Evolutionary conservation across 768 basidiomycete species (phyloP).

Genomic region (Mycena olivaceomarginata): DNA sequence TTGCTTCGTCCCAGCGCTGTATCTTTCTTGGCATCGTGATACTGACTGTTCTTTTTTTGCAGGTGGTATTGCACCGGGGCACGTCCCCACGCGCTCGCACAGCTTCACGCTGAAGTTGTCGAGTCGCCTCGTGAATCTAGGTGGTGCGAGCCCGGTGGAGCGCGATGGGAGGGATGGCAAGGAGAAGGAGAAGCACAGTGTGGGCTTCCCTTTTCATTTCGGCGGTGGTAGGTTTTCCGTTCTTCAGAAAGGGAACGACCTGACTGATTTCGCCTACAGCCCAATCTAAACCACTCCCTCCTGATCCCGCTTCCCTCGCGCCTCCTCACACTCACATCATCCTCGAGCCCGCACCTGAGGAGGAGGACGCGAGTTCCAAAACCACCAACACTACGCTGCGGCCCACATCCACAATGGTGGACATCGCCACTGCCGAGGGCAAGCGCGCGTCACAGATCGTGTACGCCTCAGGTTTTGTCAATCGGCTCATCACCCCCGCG

Average conservation of each 20-base stretch:
- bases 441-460: slow-evolving; percentile 88
- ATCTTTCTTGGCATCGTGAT: too few species aligned
- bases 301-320: slow-evolving; percentile 12
- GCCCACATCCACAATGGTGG: too few species aligned
- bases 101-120: slow-evolving; percentile 84
- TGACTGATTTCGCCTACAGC: slow-evolving; percentile 2
- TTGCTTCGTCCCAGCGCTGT: too few species aligned
- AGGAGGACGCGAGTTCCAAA: not conserved
- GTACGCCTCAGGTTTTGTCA: slow-evolving; percentile 85
- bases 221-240: slow-evolving; percentile 18
- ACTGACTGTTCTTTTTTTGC: not conserved
- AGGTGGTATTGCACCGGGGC: slow-evolving; percentile 38
- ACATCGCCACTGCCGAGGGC: slow-evolving; percentile 48
- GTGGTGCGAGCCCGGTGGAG: slow-evolving; percentile 69
- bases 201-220: slow-evolving; percentile 24
- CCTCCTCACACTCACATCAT: slow-evolving; percentile 23
- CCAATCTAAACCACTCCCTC: slow-evolving; percentile 14
- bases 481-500: slow-evolving; percentile 72
- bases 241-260: not conserved
- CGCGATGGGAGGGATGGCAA: slow-evolving; percentile 50
- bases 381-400: too few species aligned
- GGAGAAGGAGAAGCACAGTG: slow-evolving; percentile 33
- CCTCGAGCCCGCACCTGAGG: slow-evolving; percentile 31
- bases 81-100: slow-evolving; percentile 79
- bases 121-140: slow-evolving; percentile 73